phyloP scores from a whole-genome alignment of 805 yeast species.

The Zygoascus bituminiphila region DNA sequence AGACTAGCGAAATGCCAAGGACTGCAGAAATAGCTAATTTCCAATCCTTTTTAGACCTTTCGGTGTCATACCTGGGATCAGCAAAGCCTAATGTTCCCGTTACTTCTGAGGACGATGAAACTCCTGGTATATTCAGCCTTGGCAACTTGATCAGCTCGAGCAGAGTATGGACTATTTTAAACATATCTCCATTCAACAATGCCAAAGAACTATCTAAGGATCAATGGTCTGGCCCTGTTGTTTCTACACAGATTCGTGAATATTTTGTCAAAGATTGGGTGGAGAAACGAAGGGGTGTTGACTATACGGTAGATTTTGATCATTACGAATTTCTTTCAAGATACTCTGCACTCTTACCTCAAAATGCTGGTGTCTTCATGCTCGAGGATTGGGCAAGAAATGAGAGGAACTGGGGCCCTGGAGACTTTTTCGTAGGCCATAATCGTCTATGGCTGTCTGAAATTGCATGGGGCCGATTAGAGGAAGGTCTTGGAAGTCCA shows the following conservation, averaged over 20 bases:
- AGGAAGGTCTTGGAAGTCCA: constrained; percentile 16
- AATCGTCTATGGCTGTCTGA: constrained; percentile 33
- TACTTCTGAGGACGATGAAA: background rate
- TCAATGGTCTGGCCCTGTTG: constrained; percentile 29
- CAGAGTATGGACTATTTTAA: constrained; percentile 31
- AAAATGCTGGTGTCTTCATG: constrained; percentile 21
- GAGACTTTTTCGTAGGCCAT: constrained; percentile 30
- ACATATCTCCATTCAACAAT: constrained; percentile 23
- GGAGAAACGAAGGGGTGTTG: constrained; percentile 25
- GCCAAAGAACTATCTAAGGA: constrained; percentile 22
- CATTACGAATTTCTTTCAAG: constrained; percentile 30
- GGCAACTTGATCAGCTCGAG: constrained; percentile 21
- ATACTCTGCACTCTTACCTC: constrained; percentile 28
- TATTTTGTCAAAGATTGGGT: constrained; percentile 34
- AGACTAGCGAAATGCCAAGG: background rate
- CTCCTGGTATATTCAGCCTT: constrained; percentile 18
- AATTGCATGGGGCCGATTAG: constrained; percentile 31
- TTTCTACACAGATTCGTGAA: constrained; percentile 31
- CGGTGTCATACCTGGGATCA: constrained; percentile 21
- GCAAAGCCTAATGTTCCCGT: background rate
- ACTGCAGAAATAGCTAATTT: constrained; percentile 18
- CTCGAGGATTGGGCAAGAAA: constrained; percentile 30
- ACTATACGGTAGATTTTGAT: constrained; percentile 35
- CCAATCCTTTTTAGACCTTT: constrained; percentile 17
- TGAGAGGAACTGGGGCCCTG: constrained; percentile 26